Base-by-base conservation (phyloP, 108 stramenopile species). In the Cyclostephanos tholiformis region DNA sequence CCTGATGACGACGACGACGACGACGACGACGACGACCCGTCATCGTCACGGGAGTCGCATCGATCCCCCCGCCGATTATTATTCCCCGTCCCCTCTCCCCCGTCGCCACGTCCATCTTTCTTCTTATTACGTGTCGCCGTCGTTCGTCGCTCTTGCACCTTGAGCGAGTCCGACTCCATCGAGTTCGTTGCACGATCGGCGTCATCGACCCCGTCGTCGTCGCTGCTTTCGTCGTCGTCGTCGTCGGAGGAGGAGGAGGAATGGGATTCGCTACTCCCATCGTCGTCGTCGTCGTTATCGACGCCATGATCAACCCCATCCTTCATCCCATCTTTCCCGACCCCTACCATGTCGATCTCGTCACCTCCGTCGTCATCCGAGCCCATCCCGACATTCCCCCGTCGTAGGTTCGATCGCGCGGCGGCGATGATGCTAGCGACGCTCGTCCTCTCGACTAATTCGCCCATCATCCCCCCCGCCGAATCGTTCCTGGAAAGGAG, bases 381-480 rank as follows among this genome's bases (percentile, higher is more conserved):
- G 46, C 26, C 65, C 12, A 74, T 60, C 20, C 76, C 74, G 38
- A 32, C 78, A 56, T 32, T 32, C 32, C 80, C 57, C 59, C 82
- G 82, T 70, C 88, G 86, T 26, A 92, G 36, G 63, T 74, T 87
- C 32, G 76, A 72, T 26, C 92, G 74, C 23, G 88, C 90, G n/a
- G 90, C 93, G 30, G 89, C 89, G 84, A 94, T 91, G 30, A 94
- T 76, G 23, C 79, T 76, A 16, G 90, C 85, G 26, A 94, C 77
- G 73, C 85, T 88, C 72, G 91, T 89, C 30, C 90, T 74, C 35
- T 87, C 87, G 29, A 82, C 76, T 19, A 67, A 64, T 3, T 9
- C 56, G 6, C 75, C 75, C 38, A 30, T 7, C 6, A 59, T 26
- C 12, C 41, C 41, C 11, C 35, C 30, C 68, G 16, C 61, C 29